Evolutionary conservation across 2,329 filamentous ascomycete genomes (phyloP).

Genomic region (Alternaria solani): DNA sequence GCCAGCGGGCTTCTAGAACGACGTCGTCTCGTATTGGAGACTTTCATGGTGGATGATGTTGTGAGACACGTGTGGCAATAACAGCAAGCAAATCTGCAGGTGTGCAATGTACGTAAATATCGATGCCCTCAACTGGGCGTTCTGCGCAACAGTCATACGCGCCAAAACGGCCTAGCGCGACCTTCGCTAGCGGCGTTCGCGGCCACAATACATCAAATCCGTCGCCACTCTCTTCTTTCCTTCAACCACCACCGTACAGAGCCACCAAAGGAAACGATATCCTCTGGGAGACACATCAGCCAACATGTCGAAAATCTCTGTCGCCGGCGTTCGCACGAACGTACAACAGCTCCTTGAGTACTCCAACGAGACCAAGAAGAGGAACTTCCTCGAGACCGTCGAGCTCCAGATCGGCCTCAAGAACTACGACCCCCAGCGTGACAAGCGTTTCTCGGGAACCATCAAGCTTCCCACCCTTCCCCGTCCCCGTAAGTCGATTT

Average conservation of each 20-base stretch:
- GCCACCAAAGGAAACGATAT: constrained; percentile 49
- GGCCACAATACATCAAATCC: constrained; percentile 27
- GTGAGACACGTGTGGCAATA: neutral
- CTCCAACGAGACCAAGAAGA: constrained; percentile 94
- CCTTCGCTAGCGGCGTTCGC: constrained; percentile 20
- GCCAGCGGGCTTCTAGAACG: constrained; percentile 4
- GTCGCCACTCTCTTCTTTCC: constrained; percentile 23
- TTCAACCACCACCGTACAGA: constrained; percentile 47
- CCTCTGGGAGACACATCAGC: constrained; percentile 60
- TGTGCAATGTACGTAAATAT: neutral
- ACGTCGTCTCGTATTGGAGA: too few species aligned
- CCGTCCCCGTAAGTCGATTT: constrained; percentile 62
- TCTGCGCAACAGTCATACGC: neutral
- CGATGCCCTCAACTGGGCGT: too few species aligned
- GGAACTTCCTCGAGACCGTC: constrained; percentile 96
- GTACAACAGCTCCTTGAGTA: constrained; percentile 94
- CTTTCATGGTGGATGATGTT: neutral
- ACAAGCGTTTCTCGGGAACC: constrained; percentile 99
- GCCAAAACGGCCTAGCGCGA: constrained; percentile 20
- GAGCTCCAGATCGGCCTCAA: constrained; percentile 66
- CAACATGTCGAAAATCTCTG: constrained; percentile 85
- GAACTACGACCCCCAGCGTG: constrained; percentile 85
- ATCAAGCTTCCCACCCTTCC: constrained; percentile 93
- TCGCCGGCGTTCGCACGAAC: constrained; percentile 93
- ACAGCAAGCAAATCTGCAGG: neutral